Base-by-base conservation (phyloP, 371 early-diverging fungal species). In the Nosema granulosis region DNA sequence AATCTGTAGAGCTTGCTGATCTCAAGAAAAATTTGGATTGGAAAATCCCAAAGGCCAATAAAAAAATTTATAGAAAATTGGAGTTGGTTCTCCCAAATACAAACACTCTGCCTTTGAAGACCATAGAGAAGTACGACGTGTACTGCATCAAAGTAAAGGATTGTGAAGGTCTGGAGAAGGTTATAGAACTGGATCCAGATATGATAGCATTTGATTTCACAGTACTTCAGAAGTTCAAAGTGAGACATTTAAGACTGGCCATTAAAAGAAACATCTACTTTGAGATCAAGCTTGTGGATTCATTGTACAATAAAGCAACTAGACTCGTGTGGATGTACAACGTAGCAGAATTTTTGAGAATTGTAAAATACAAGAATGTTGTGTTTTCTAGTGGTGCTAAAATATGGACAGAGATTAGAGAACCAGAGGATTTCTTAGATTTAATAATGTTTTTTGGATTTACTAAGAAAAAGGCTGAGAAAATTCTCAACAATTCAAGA, bases 321-420 rank as follows among this genome's bases (percentile, higher is more conserved):
- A 67, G 59, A 43, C 9, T 72, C 2, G 52, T 22, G 28, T 77
- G 78, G 78, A 43, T 77, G 51, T 51, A 62, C 31, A 72, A 72
- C 63, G 59, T 68, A 0, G 59, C 32, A n/a, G 38, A 28, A 16
- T 34, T 77, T n/a, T 35, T 77, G 11, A 49, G 51, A 58, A 37
- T 67, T 28, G 72, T 73, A 6, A 77, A 77, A 54, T 63, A 73
- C 6, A 71, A 54, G 52, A 77, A 77, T 62, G 43, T 68, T 32
- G 54, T 77, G 1, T 13, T 77, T 49, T 63, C 68, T 9, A 67
- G 59, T 54, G 58, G 57, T 4, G 78, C 78, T 22, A 18, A 4
- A 31, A 9, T 49, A n/a, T n/a, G 3, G 20, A 66, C 57, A 31
- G 78, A 77, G 56, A 6, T 77, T 11, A 77, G 72, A 57, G 28